Base-by-base conservation (phyloP, 2,329 filamentous ascomycete species). In the Aureobasidium zeae region DNA sequence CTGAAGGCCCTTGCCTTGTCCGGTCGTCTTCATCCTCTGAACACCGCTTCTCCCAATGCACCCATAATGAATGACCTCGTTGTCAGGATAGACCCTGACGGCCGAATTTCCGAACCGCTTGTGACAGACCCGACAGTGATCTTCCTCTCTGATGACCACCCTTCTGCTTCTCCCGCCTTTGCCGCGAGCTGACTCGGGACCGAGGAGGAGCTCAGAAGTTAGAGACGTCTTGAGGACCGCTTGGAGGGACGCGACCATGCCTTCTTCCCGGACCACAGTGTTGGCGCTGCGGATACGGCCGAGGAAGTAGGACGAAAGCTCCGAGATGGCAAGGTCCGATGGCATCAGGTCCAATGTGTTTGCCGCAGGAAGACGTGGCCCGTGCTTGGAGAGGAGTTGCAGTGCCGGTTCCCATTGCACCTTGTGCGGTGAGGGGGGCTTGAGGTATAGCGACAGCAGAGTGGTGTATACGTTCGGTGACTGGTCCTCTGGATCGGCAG, bases 71-170 rank as follows among this genome's bases (percentile, higher is more conserved):
- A 71, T 67, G 15, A 71, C 69, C 35, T 61, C 59, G 31, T 64
- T 62, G 53, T 94, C 84, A 5, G 88, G 86, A 63, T 91, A 74
- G 10, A 95, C 88, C 29, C 88, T 81, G 48, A 96, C 83, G 13
- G 94, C 91, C 61, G 84, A 94, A 1, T 86, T 83, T 1, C 88
- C 89, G 51, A 98, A 75, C 52, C 91, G 72, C 70, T 95, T 96
- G 63, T 94, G 83, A 60, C 91, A 98, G 12, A 94, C 85, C 10
- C 83, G 81, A 60, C 91, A 98, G 44, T 94, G 81, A 39, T 86
- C 72, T 58, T 96, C 89, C 55, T 98, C 89, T 8, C 76, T 78
- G 39, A 98, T 79, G 15, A 86, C 77, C 9, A 95, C 87, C 52
- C 86, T 74, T 26, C 76, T 64, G 54, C 76, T 80, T 55, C 77